Evolutionary conservation across 2,329 filamentous ascomycete genomes (phyloP), one percentile per base, ranked within the genome.

Genomic region (Aureobasidium sp.): DNA sequence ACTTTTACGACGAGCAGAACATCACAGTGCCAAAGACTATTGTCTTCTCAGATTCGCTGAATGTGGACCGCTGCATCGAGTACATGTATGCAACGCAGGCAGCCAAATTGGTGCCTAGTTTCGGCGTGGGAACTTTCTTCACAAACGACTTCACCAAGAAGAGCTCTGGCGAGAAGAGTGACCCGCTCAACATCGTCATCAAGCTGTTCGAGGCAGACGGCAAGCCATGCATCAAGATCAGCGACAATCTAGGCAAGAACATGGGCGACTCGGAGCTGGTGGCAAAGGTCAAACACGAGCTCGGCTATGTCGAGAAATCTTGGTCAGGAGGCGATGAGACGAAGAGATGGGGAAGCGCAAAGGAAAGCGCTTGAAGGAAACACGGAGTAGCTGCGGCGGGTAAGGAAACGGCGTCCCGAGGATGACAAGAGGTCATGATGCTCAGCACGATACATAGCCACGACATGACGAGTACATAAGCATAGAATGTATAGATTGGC

Each of bases 131-230:
- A 5, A 99, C 94, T 0, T 97, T 90, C 75, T 82, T 99, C 68
- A 99, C 94, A 4, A 85, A 99, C 70, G 94, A 99, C 74, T 99
- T 94, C 72, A 78, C 77, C n/a, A 84, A 88, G 66, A 77, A 82
- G 64, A 85, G 81, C 39, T 89, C 86, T 0, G 86, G 87, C 42
- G 85, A 85, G 67, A 97, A 97, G 76, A 97, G 92, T 0, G 85
- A 86, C 16, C 94, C 94, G 0, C 78, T 99, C 60, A 99, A 99
- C 70, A 99, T 99, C 69, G 94, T 99, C 67, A 97, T 99, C 77
- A 99, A 99, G 77, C 82, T 99, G 64, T 90, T 90, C 64, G 91
- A 90, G 10, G 94, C 91, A 0, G 84, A 80, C 14, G 92, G 92
- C 6, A 84, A 86, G 50, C 84, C 88, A 0, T 92, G 94, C 2